Base-by-base conservation (phyloP, 1,284 basidiomycete genomes). In the Athelia sp. region DNA sequence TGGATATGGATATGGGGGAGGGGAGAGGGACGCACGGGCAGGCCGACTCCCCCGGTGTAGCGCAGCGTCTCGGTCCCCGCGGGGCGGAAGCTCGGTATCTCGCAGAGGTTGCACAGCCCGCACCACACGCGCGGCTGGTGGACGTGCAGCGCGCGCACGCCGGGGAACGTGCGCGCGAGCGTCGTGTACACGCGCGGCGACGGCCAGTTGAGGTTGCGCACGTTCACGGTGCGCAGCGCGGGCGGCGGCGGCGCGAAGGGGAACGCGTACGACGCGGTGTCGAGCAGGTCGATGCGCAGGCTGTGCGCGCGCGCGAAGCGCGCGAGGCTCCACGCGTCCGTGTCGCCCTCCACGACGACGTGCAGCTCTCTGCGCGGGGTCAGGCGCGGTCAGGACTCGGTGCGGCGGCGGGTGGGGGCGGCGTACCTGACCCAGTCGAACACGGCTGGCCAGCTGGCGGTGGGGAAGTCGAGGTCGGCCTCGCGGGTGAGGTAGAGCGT, bases 71-170 rank as follows among this genome's bases (percentile, higher is more conserved):
- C 46, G 3, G 59, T 57, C 9, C 53, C 44, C 0, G 46, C 17
- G 2, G 46, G 46, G 19, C 35, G 43, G 31, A 61, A 58, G 18
- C 45, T 29, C 3, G 56, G 54, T 2, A 17, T 45, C 1, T 44
- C 52, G 40, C 60, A 58, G 14, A 56, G 52, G 48, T 58, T 46
- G 47, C 61, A 62, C 18, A 60, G 47, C 14, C 55, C 55, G 45
- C 61, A 62, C 60, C 61, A 62, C 2, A 56, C 50, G 14, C 43
- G 43, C 11, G 46, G 50, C 24, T 57, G 57, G 19, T 35, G 32
- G 4, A 59, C 26, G 17, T 48, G 51, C 13, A 62, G 42, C 3
- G 31, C 43, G 10, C 42, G 45, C 14, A 62, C 44, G 3, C 50
- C 38, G 15, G 57, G 57, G 15, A 60, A 54, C 6, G 45, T 44